These are phyloP conservation scores for Neoboletus brunneissimus DNA, from an alignment of 768 basidiomycete species.

Conservation along the genomic window DNA sequence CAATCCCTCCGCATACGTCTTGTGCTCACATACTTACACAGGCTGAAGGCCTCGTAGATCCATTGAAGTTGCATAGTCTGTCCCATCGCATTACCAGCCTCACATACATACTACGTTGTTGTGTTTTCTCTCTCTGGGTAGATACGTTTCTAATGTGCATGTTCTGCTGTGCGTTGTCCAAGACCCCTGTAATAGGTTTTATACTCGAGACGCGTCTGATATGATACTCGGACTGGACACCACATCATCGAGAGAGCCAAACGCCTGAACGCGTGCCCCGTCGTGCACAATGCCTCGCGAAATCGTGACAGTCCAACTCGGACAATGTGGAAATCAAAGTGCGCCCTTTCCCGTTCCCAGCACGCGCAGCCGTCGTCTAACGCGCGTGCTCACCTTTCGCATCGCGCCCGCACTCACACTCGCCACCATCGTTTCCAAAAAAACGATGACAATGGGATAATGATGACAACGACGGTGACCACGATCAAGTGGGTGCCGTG, in stretches of 20 bases:
- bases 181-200: neutral
- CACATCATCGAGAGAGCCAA: neutral
- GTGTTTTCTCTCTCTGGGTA: constrained; percentile 15
- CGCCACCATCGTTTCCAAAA: too few relatives aligned
- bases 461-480: neutral
- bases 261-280: constrained; percentile 13
- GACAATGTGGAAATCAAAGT: constrained; percentile 95
- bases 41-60: constrained; percentile 36
- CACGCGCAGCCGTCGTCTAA: constrained; percentile 5
- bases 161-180: constrained; percentile 10
- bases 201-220: constrained; percentile 7
- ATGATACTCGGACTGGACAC: constrained; percentile 3
- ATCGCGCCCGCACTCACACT: neutral
- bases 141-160: constrained; percentile 20
- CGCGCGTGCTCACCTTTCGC: neutral
- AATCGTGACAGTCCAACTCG: constrained; percentile 80
- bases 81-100: constrained; percentile 19
- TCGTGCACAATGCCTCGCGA: constrained; percentile 66
- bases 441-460: neutral
- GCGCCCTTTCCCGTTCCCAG: constrained; percentile 26
- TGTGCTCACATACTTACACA: constrained; percentile 29
- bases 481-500: constrained; percentile 79
- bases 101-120: constrained; percentile 23
- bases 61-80: constrained; percentile 17
- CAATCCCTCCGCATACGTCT: constrained; percentile 15